Percentiles rank a stretch among this genome's conserved stretches.
phyloP scores from a whole-genome alignment of 1,139 yeast species.

The Geotrichum armillariae region DNA sequence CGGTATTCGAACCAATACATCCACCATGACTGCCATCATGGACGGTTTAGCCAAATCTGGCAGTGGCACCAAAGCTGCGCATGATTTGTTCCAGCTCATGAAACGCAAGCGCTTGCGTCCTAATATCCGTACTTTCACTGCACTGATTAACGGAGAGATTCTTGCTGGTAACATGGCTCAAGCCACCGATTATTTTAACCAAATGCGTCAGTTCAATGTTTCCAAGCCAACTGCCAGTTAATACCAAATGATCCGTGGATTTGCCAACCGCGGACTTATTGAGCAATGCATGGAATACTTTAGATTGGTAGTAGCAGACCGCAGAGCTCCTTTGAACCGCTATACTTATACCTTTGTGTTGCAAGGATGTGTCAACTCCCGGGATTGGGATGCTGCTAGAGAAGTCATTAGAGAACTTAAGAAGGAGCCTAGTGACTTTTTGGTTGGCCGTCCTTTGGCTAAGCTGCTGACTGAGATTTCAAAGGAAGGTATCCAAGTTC shows the following conservation, averaged over 20 bases:
- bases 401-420: constrained; percentile 39
- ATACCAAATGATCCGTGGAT: constrained; percentile 60
- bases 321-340: constrained; percentile 48
- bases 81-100: constrained; percentile 50
- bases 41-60: constrained; percentile 55
- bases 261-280: constrained; percentile 42
- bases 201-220: constrained; percentile 44
- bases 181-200: constrained; percentile 53
- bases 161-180: constrained; percentile 48
- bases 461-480: constrained; percentile 6
- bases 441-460: constrained; percentile 14
- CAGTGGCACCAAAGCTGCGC: constrained; percentile 52
- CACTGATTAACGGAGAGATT: constrained; percentile 61
- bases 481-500: constrained; percentile 12
- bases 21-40: constrained; percentile 55
- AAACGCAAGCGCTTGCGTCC: constrained; percentile 40
- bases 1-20: constrained; percentile 49
- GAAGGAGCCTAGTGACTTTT: constrained; percentile 14
- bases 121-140: constrained; percentile 49
- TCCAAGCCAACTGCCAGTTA: constrained; percentile 49
- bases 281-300: constrained; percentile 47
- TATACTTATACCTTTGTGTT: constrained; percentile 60
- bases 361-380: constrained; percentile 44
- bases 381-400: constrained; percentile 42
- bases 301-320: constrained; percentile 35